Percentiles rank a stretch among this genome's conserved stretches.
These are phyloP conservation scores for Boletus pseudopeckii DNA, from an alignment of 768 basidiomycete genomes.

Conservation along the genomic window DNA sequence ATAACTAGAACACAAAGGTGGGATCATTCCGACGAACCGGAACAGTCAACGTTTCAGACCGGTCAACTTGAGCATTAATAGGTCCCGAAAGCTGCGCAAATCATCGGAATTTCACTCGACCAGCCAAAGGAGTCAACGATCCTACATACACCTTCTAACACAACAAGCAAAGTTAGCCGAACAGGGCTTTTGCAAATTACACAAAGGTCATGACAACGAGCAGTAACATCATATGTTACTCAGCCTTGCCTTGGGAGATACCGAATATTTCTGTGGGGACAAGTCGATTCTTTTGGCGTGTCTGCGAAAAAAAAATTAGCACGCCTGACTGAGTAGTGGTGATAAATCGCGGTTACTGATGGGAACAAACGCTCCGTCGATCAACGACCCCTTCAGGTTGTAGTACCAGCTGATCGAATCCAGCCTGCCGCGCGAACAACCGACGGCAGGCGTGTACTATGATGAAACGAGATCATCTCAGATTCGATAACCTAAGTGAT, in stretches of 20 bases:
- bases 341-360: constrained; percentile 42
- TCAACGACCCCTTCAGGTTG: constrained; percentile 58
- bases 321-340: not conserved
- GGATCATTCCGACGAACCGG: not conserved
- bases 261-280: constrained; percentile 53
- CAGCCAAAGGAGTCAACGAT: not conserved
- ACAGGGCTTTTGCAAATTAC: not conserved
- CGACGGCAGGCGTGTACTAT: constrained; percentile 49
- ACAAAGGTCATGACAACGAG: too few species aligned
- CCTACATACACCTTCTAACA: not conserved
- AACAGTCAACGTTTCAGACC: too few species aligned
- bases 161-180: not conserved
- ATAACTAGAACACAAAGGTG: not conserved
- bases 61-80: not conserved
- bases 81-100: not conserved
- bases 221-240: not conserved
- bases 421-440: constrained; percentile 40
- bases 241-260: constrained; percentile 50
- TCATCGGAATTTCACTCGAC: not conserved
- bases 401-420: constrained; percentile 58
- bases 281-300: constrained; percentile 50
- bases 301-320: constrained; percentile 34
- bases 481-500: not conserved
- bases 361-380: constrained; percentile 60
- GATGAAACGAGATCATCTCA: not conserved